Base-by-base conservation (phyloP, 768 basidiomycete genomes). In the Clathrus columnatus region DNA sequence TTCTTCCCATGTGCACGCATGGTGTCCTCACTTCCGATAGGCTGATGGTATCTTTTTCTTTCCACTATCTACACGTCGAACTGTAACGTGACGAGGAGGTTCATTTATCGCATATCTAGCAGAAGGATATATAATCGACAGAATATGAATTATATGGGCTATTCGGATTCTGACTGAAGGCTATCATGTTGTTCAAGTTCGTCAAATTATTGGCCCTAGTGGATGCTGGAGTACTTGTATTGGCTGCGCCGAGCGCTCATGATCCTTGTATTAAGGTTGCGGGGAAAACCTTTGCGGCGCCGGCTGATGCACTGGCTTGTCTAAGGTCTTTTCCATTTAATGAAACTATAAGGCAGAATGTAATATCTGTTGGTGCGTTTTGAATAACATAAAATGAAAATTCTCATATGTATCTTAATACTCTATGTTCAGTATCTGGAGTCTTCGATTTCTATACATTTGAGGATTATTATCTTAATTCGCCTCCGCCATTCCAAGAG, bases 251-350 rank as follows among this genome's bases (percentile, higher is more conserved):
- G 2, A 3, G 4, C 10, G 51, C 48, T 26, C 11, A 26, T 10
- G 72, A 72, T 55, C 70, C 72, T 1, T 73, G 71, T 58, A 63
- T 61, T 0, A 59, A 61, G 41, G 61, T 74, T 29, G 70, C 69
- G 7, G 71, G 70, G 1, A 63, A 73, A 59, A 52, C 62, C 0
- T 82, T 78, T 57, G 76, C 73, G 7, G 69, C 67, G 10, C 80
- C 83, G 11, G 69, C 75, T 1, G 76, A 81, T 57, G 81, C 75
- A 17, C 69, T 83, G 36, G 78, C 81, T 0, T 84, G 82, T 62
- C 66, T 77, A 62, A 79, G 75, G 64, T 74, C 77, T 11, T 80
- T 79, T 61, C 75, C 78, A 0, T 80, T 79, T 68, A 78, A 78
- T 57, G 77, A 79, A 61, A 79, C 75, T n/a, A 64, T 81, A 14